These are phyloP conservation scores for Ehretia macrophylla DNA, from an alignment of 257 asterid species.

Conservation along the genomic window DNA sequence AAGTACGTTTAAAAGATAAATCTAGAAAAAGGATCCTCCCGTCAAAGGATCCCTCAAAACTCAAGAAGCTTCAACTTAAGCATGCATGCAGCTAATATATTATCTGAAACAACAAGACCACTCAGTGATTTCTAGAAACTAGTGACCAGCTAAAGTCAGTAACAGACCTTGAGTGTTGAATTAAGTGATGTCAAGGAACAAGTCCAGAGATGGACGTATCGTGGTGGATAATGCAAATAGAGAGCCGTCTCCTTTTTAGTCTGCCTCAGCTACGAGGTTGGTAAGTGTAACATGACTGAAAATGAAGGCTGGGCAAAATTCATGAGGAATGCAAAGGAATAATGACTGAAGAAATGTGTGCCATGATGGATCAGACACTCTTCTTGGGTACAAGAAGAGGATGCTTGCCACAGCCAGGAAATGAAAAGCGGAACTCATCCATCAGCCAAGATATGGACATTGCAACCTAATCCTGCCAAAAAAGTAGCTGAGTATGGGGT, in stretches of 20 bases:
- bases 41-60: slow-evolving; percentile 9
- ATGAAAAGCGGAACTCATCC: slow-evolving; percentile 57
- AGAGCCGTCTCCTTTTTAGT: slow-evolving; percentile 52
- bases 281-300: slow-evolving; percentile 46
- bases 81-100: slow-evolving; percentile 25
- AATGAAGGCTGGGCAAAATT: slow-evolving; percentile 54
- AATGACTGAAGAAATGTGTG: slow-evolving; percentile 51
- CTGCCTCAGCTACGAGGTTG: slow-evolving; percentile 58
- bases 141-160: slow-evolving; percentile 44
- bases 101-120: slow-evolving; percentile 32
- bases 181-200: slow-evolving; percentile 59
- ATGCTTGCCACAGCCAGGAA: slow-evolving; percentile 50
- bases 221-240: slow-evolving; percentile 39
- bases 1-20: slow-evolving; percentile 4
- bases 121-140: slow-evolving; percentile 38
- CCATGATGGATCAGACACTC: slow-evolving; percentile 58
- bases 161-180: slow-evolving; percentile 64
- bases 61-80: slow-evolving; percentile 13
- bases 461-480: slow-evolving; percentile 70
- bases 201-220: slow-evolving; percentile 53
- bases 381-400: slow-evolving; percentile 51
- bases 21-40: slow-evolving; percentile 15
- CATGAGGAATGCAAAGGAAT: slow-evolving; percentile 53
- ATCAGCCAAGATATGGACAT: slow-evolving; percentile 52
- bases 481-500: slow-evolving; percentile 61